phyloP scores from a whole-genome alignment of 2,329 filamentous ascomycete species.

The Albifimbria verrucaria region DNA sequence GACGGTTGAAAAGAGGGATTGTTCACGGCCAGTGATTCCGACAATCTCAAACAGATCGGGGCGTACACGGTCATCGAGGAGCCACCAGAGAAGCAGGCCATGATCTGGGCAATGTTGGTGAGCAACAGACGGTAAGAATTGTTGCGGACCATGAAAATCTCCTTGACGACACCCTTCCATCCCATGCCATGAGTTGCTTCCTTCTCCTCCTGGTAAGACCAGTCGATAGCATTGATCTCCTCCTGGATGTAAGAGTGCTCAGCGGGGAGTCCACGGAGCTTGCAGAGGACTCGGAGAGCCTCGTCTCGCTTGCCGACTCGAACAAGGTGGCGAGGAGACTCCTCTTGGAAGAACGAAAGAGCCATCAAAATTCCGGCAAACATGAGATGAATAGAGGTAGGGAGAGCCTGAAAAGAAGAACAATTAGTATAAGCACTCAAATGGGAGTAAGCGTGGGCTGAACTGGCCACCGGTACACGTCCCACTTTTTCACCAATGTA shows the following conservation, averaged over 20 bases:
- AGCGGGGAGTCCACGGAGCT: conserved; percentile 32
- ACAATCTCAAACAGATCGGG: conserved; percentile 17
- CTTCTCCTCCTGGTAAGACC: conserved; percentile 16
- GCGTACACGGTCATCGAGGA: conserved; percentile 16
- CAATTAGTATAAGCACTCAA: too few species aligned
- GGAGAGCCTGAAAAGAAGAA: conserved; percentile 41
- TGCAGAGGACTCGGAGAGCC: conserved; percentile 32
- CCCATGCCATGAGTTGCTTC: conserved; percentile 7
- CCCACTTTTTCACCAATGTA: too few species aligned
- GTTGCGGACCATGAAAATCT: conserved; percentile 14
- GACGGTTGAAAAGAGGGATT: conserved; percentile 20
- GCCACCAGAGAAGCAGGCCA: conserved; percentile 15
- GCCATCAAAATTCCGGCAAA: conserved; percentile 6
- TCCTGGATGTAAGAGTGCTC: conserved; percentile 34
- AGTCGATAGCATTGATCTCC: conserved; percentile 26
- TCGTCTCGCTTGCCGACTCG: conserved; percentile 29
- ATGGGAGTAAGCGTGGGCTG: too few species aligned
- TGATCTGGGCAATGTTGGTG: conserved; percentile 16
- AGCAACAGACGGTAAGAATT: conserved; percentile 22
- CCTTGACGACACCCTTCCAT: conserved; percentile 12
- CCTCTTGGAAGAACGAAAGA: conserved; percentile 4
- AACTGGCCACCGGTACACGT: too few species aligned
- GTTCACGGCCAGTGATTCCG: conserved; percentile 12
- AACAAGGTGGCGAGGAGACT: conserved; percentile 25
- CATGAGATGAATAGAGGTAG: conserved; percentile 66